Base-by-base conservation (phyloP, 23 red algal genomes). In the Gracilaria domingensis region DNA sequence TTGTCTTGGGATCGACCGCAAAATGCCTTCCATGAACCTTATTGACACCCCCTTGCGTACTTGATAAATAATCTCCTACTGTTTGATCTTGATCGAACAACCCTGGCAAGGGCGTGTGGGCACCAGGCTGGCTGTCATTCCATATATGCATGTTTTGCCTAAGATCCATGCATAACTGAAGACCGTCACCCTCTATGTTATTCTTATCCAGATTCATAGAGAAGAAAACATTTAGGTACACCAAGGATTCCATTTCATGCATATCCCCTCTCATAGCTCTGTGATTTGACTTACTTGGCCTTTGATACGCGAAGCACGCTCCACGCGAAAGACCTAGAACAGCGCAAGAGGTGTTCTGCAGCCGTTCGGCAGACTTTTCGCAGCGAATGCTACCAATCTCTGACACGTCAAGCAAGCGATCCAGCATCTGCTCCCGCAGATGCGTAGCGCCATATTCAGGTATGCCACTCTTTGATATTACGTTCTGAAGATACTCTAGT, bases 391-490 rank as follows among this genome's bases (percentile, higher is more conserved):
- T 26, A 14, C 55, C 25, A 47, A 59, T 40, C 30, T 90, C 75
- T 33, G 75, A 90, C 40, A 17, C 57, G 7, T 25, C 53, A 24
- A 90, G 33, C n/a, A 90, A 59, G 23, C 44, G 37, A 30, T 49
- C 66, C 24, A 66, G 25, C 35, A 90, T 57, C 20, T 56, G 74
- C 54, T 76, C 20, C 14, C 87, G 73, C 13, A 79, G 32, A 17
- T 39, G 58, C 14, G 51, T 44, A 58, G 75, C 75, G n/a, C 18
- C n/a, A 29, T 49, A 4, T 6, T 90, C 74, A 51, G 70, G 76
- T 33, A 90, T 18, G 6, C 87, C 87, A 61, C 48, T 80, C 51
- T 36, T 71, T 1, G 87, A 74, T 25, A 90, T 81, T 40, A 90
- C 26, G 72, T 79, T 90, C 21, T 75, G 66, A 64, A 80, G 16